Base-by-base conservation (phyloP, 1,284 basidiomycete species). In the Heliocybe sulcata region DNA sequence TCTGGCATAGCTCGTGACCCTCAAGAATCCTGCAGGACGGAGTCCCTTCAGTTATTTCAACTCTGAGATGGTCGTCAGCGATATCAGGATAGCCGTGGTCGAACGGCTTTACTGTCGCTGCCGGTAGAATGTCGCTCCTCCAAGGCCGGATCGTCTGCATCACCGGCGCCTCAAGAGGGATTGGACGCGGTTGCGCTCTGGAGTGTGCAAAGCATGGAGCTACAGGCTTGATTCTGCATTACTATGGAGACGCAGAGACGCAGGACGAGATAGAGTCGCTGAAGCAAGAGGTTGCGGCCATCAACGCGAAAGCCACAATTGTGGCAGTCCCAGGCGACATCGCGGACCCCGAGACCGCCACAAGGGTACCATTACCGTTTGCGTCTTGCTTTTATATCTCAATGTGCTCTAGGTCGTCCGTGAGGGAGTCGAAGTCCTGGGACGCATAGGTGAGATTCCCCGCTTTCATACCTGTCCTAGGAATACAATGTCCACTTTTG, bases 81-180 rank as follows among this genome's bases (percentile, higher is more conserved):
- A 42, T 42, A n/a, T 16, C 8, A 8, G 19, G 8, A n/a, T 42
- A 8, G 38, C 38, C 16, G 38, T 20, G 27, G 4, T 47, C 35
- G 27, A 45, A 45, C 38, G 38, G 55, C 29, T 55, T 56, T 58
- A 20, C 51, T 61, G n/a, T 51, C 54, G 38, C 38, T 42, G 8
- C n/a, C 38, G 38, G 38, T 49, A 57, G 50, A 27, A 80, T 80
- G 75, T 64, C 71, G 54, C 71, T 88, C 25, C 77, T 87, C 12
- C 65, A 71, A 12, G 73, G 77, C 63, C 89, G 89, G 65, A 69
- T 88, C 26, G 82, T 89, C 19, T 81, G 81, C 57, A 84, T 91
- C 61, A 91, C 88, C 12, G 89, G 90, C 29, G 77, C 85, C 19
- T 87, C 85, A n/a, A 76, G 84, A 56, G 88, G 90, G n/a, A 92